phyloP scores from a whole-genome alignment of 1,139 yeast species.

The Casaregolazyma lundiana region DNA sequence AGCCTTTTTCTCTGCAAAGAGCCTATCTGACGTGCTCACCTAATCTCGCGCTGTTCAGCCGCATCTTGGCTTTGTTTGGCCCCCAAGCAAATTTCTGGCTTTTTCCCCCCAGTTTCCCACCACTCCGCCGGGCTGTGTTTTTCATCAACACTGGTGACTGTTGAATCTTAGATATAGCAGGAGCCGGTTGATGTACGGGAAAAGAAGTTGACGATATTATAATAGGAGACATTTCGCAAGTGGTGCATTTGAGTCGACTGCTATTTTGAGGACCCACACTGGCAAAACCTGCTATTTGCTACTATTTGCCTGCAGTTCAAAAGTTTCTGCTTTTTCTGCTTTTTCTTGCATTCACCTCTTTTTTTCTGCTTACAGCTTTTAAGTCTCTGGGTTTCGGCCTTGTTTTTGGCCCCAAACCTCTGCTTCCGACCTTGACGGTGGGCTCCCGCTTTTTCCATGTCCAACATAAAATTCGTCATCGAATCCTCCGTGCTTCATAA shows the following conservation, averaged over 20 bases:
- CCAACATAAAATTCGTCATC: constrained; percentile 3
- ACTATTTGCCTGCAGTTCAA: too few species aligned
- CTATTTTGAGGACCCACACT: background rate
- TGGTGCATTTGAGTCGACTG: too few species aligned
- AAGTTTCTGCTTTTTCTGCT: background rate
- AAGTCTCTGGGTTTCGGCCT: too few species aligned
- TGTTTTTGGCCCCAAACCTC: too few species aligned
- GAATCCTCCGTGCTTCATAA: background rate
- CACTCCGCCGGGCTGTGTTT: background rate
- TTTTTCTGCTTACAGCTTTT: too few species aligned
- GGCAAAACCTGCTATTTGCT: background rate
- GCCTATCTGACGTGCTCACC: too few species aligned
- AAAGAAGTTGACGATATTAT: too few species aligned
- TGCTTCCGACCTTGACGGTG: too few species aligned
- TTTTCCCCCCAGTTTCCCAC: background rate
- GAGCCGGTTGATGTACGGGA: too few species aligned
- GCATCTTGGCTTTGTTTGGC: background rate
- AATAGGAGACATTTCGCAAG: too few species aligned
- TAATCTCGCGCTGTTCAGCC: background rate
- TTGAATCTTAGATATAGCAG: too few species aligned
- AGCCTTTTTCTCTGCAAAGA: too few species aligned
- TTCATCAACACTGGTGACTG: background rate
- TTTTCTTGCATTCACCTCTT: background rate
- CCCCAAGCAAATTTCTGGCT: background rate
- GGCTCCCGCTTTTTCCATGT: background rate